Evolutionary conservation across 192 early-diverging fungal species (phyloP).

Genomic region (Coemansia sp.): DNA sequence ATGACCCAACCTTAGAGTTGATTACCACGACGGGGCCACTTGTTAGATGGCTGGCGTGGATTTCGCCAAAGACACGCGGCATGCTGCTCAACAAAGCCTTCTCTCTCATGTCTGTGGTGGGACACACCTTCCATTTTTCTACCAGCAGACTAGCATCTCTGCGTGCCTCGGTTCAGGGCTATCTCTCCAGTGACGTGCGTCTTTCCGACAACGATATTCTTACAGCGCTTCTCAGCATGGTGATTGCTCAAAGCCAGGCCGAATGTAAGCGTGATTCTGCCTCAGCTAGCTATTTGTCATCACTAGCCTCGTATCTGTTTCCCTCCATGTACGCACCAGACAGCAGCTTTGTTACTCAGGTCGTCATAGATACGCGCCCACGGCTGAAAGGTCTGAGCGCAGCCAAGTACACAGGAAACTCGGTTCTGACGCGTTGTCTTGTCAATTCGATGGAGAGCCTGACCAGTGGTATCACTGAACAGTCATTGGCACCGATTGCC

Average conservation of each 20-base stretch:
- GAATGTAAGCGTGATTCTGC: neutral
- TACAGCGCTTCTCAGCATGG: neutral
- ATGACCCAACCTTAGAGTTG: neutral
- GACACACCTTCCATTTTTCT: slow-evolving; percentile 22
- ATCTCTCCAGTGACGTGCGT: too few relatives aligned
- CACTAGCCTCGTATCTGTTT: neutral
- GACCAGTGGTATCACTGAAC: too few relatives aligned
- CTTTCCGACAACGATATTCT: too few relatives aligned
- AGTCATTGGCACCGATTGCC: too few relatives aligned
- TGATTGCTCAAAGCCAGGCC: neutral
- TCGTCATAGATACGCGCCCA: too few relatives aligned
- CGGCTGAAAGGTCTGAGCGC: too few relatives aligned
- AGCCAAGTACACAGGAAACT: too few relatives aligned
- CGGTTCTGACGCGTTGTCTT: too few relatives aligned
- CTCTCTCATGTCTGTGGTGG: neutral
- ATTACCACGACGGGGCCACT: neutral
- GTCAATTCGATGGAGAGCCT: too few relatives aligned
- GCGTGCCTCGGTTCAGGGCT: neutral
- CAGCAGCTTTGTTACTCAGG: too few relatives aligned
- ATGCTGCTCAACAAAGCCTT: neutral
- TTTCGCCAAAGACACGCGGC: slow-evolving; percentile 20
- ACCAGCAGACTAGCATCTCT: neutral
- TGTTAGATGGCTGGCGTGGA: slow-evolving; percentile 13
- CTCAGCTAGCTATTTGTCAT: neutral
- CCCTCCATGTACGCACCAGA: neutral